phyloP scores from a whole-genome alignment of 2,329 filamentous ascomycete species.

The Ophiosphaerella herpotricha region DNA sequence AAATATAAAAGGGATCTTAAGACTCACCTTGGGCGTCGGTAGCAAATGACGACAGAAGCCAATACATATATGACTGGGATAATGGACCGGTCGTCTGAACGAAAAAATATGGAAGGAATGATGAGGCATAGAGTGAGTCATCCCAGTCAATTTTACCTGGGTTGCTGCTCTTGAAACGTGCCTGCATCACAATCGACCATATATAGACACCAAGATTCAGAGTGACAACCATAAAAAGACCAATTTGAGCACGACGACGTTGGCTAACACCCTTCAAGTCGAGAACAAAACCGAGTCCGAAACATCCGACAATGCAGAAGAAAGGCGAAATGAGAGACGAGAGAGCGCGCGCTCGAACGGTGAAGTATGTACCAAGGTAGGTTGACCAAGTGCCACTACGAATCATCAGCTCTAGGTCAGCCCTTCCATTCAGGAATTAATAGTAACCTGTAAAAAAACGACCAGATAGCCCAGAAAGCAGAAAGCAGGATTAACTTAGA shows the following conservation, averaged over 20 bases:
- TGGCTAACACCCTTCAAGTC: conserved; percentile 67
- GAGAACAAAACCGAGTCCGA: conserved; percentile 63
- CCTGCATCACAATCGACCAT: conserved; percentile 57
- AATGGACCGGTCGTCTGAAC: conserved; percentile 50
- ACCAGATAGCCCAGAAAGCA: conserved; percentile 53
- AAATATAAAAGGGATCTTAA: neutral
- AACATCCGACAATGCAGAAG: conserved; percentile 57
- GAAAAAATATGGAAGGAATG: conserved; percentile 57
- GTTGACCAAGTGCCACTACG: conserved; percentile 53
- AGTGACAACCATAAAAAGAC: conserved; percentile 52
- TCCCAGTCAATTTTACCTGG: conserved; percentile 56
- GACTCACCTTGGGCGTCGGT: conserved; percentile 30
- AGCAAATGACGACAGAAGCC: conserved; percentile 36
- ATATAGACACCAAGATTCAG: conserved; percentile 56
- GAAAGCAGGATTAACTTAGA: conserved; percentile 48
- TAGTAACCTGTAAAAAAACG: conserved; percentile 49
- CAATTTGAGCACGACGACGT: conserved; percentile 53
- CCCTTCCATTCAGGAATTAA: too few relatives aligned
- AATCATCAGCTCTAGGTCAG: neutral
- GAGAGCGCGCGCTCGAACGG: conserved; percentile 51
- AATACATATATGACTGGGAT: conserved; percentile 40
- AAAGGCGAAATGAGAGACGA: conserved; percentile 55
- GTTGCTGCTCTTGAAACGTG: conserved; percentile 43
- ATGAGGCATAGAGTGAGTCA: conserved; percentile 47
- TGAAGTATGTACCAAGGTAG: conserved; percentile 52